These are phyloP conservation scores for Trichosanthes cucumerina DNA, from an alignment of 306 rosid species.

Conservation along the genomic window DNA sequence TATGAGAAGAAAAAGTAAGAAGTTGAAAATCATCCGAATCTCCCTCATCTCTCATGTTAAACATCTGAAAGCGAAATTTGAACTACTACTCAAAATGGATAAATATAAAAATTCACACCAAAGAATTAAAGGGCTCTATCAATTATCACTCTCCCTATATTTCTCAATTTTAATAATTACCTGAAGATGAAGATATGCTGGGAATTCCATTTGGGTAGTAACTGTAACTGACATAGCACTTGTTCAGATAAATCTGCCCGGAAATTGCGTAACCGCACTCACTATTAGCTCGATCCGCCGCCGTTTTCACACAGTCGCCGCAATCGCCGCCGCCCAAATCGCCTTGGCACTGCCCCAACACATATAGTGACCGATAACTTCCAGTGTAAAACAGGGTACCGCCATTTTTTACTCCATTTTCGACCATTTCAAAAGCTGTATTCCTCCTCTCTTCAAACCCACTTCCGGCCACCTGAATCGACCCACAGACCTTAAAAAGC, in stretches of 20 bases:
- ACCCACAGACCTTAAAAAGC: constrained; percentile 56
- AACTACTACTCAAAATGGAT: neutral
- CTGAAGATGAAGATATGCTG: constrained; percentile 31
- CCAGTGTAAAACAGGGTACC: constrained; percentile 59
- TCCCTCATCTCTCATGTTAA: neutral
- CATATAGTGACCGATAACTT: constrained; percentile 54
- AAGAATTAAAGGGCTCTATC: neutral
- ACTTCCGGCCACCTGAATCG: constrained; percentile 25
- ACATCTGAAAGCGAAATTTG: neutral
- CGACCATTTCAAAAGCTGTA: constrained; percentile 56
- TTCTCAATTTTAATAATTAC: constrained; percentile 17
- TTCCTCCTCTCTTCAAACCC: constrained; percentile 52
- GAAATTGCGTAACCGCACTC: constrained; percentile 54
- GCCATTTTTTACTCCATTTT: constrained; percentile 43
- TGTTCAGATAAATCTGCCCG: constrained; percentile 62
- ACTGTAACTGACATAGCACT: constrained; percentile 64
- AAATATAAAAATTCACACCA: neutral
- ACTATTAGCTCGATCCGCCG: constrained; percentile 33
- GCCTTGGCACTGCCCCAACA: constrained; percentile 84
- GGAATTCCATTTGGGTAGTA: constrained; percentile 76
- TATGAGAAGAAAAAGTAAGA: no score
- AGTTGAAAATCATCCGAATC: neutral
- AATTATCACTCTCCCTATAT: neutral
- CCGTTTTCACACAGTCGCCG: constrained; percentile 53
- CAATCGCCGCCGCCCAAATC: constrained; percentile 53